Evolutionary conservation across 495 filamentous ascomycete species (phyloP), one percentile per base, ranked within the genome.

Genomic region (Ascodesmis nigricans): DNA sequence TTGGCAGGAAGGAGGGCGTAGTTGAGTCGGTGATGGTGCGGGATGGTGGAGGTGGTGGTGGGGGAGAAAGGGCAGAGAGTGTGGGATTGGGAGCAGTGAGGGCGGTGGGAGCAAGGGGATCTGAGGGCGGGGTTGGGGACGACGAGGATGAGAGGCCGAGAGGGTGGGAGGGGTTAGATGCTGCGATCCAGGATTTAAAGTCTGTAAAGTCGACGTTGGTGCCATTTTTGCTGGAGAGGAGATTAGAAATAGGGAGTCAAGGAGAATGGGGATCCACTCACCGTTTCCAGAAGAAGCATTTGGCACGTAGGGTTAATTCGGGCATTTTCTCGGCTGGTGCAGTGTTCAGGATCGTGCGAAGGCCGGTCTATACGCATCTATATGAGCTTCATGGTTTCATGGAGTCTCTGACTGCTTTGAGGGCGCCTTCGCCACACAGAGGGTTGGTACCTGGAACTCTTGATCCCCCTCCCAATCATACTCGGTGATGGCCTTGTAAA

Each of bases 141-240:
- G 54, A 26, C 53, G 62, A 7, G 52, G 52, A 40, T 62, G 58
- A 7, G 53, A 50, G 46, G 58, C 59, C 14, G 17, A 28, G 32
- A 58, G 59, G 0, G 60, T 47, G 9, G 56, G 58, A 8, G 57
- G 58, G 28, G 53, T 45, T 40, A 59, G 58, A 30, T 53, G 59
- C 46, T 63, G 63, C 40, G 58, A 66, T 4, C 46, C 41, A 41
- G 38, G 43, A 14, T 39, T 38, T 41, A 39, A 47, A 50, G 23
- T 15, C 38, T 7, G 31, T 30, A 32, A 43, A 52, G 24, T 42
- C 23, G 20, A 51, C 35, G 16, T 17, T 28, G 14, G 41, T 41
- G 21, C 42, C 32, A 3, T 42, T 43, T 43, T 46, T 43, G 41
- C 47, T 50, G 23, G 26, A 15, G 21, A 3, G 10, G 22, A 35